Evolutionary conservation across 306 rosid genomes (phyloP), one percentile per base, ranked within the genome.

Genomic region (Cyamopsis tetragonoloba): DNA sequence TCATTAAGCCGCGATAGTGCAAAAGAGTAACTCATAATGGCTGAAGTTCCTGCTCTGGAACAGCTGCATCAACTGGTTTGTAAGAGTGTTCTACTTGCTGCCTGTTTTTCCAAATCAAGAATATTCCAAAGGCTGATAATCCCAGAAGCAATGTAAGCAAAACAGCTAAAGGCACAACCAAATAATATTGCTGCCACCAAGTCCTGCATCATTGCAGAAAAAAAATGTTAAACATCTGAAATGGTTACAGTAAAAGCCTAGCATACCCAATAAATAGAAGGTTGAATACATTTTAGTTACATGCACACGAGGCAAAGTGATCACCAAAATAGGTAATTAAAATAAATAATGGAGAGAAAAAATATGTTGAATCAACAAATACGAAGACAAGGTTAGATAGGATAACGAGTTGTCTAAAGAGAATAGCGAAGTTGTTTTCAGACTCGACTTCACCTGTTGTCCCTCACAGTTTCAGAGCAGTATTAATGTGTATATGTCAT

Each of bases 21-120:
- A 70, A 27, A 8, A 8, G 47, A 13, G n/a, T n/a, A 23, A 70
- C 82, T 90, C 78, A 88, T 28, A 93, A 61, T 7, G 97, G 90
- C 77, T 88, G 99, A 60, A 95, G 99, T 76, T 95, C 99, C 70
- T 91, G 96, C 85, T 95, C 99, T 0, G 86, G 84, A 60, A 30
- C 81, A 37, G 72, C 83, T 23, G 26, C 85, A 68, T 82, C 42
- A 53, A 93, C 92, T 4, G 95, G 95, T 85, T 84, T 85, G 76
- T 95, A 95, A 5, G 82, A 54, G 75, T 74, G 84, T 76, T 68
- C 53, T 0, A 68, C 18, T 68, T 73, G 79, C 51, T 81, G 89
- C 50, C 83, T 81, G 30, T 69, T 73, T 77, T 84, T 93, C 87
- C 78, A 84, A 55, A 86, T 30, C 75, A 88, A 73, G 89, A 88